These are phyloP conservation scores for Fusarium falciforme DNA, from an alignment of 2,329 filamentous ascomycete species.

Conservation along the genomic window DNA sequence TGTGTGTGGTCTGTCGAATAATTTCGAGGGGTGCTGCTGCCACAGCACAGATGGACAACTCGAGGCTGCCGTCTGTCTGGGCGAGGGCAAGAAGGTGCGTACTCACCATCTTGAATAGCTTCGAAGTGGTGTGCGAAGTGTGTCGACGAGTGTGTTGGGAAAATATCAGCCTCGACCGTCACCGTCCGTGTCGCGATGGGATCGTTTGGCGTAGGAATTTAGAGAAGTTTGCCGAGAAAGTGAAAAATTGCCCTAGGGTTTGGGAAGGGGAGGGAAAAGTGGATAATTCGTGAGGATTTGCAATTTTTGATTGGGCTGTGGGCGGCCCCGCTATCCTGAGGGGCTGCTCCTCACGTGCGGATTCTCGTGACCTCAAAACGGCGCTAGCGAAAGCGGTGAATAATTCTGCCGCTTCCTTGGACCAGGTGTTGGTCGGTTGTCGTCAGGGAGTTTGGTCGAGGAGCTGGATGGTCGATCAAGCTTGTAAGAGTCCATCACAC, in stretches of 20 bases:
- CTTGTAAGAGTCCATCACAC: slow-evolving; percentile 24
- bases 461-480: slow-evolving; percentile 20
- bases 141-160: slow-evolving; percentile 52
- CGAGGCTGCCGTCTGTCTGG: slow-evolving; percentile 23
- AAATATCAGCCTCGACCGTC: slow-evolving; percentile 51
- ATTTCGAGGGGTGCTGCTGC: slow-evolving; percentile 27
- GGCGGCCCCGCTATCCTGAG: neutral
- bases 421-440: slow-evolving; percentile 39
- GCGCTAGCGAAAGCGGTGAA: slow-evolving; percentile 44
- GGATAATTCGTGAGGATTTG: slow-evolving; percentile 32
- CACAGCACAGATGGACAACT: slow-evolving; percentile 28
- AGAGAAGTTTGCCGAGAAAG: slow-evolving; percentile 51
- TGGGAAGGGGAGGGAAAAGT: slow-evolving; percentile 41
- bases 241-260: slow-evolving; percentile 55
- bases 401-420: slow-evolving; percentile 40
- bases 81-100: slow-evolving; percentile 34
- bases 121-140: slow-evolving; percentile 56
- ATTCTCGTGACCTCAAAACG: neutral
- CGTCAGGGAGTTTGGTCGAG: slow-evolving; percentile 40
- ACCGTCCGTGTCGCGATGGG: slow-evolving; percentile 50
- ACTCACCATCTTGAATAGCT: slow-evolving; percentile 64
- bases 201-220: slow-evolving; percentile 49
- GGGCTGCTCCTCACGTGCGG: slow-evolving; percentile 38
- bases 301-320: slow-evolving; percentile 49
- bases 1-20: slow-evolving; percentile 31